Evolutionary conservation across 768 basidiomycete species (phyloP).

Genomic region (Dacryopinax primogenitus): DNA sequence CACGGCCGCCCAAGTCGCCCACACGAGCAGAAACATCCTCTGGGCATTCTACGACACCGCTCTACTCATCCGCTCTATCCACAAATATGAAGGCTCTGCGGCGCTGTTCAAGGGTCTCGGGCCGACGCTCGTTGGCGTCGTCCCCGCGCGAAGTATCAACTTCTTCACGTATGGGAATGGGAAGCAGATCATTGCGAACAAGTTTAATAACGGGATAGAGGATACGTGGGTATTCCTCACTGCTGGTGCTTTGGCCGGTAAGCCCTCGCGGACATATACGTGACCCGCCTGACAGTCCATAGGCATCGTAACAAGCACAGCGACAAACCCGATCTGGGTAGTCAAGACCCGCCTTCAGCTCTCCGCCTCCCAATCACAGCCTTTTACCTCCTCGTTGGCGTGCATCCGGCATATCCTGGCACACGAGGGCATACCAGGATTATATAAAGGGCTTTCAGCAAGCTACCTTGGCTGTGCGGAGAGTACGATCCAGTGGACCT

Average conservation of each 20-base stretch:
- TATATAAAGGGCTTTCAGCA: conserved; percentile 91
- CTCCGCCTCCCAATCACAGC: conserved; percentile 28
- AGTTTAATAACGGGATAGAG: conserved; percentile 67
- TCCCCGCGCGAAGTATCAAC: conserved; percentile 93
- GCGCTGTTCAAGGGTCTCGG: conserved; percentile 92
- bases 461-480: conserved; percentile 94
- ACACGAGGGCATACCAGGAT: conserved; percentile 71
- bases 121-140: conserved; percentile 84
- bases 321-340: conserved; percentile 98
- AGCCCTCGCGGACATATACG: neutral
- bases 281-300: neutral
- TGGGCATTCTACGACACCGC: conserved; percentile 8
- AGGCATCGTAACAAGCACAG: conserved; percentile 75
- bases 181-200: conserved; percentile 75
- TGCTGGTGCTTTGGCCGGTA: conserved; percentile 64
- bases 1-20: neutral
- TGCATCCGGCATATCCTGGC: conserved; percentile 62
- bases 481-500: conserved; percentile 90
- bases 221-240: conserved; percentile 73
- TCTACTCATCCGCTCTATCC: conserved; percentile 36
- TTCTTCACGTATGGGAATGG: conserved; percentile 98
- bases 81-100: conserved; percentile 69
- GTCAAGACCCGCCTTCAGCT: conserved; percentile 95
- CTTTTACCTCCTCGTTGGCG: conserved; percentile 9
- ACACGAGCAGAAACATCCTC: neutral